Percentiles rank a stretch among this genome's conserved stretches.
These are phyloP conservation scores for Colletotrichum lupini DNA, from an alignment of 2,329 filamentous ascomycete species.

Conservation along the genomic window DNA sequence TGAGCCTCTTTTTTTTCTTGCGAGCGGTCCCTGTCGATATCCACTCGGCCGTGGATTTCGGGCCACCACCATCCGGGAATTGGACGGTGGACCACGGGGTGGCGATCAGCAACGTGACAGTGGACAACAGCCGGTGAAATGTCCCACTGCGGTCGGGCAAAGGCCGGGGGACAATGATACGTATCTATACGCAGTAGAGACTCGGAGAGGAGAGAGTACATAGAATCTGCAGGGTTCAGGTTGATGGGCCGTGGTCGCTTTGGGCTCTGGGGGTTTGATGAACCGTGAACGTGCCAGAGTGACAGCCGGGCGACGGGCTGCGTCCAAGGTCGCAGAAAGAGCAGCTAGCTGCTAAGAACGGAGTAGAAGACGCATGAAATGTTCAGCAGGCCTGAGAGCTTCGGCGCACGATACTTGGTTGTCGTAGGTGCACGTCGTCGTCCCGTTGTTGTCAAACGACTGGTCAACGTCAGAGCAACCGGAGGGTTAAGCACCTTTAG, in stretches of 20 bases:
- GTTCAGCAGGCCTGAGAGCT: not conserved
- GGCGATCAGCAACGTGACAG: constrained; percentile 32
- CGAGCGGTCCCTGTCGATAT: constrained; percentile 18
- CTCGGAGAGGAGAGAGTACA: not conserved
- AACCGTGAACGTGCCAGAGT: constrained; percentile 22
- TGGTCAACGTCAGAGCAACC: constrained; percentile 24
- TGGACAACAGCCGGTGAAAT: constrained; percentile 18
- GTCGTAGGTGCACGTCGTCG: constrained; percentile 10
- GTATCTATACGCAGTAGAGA: not conserved
- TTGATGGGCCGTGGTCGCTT: constrained; percentile 7
- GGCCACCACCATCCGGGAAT: constrained; percentile 23
- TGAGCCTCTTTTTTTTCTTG: constrained; percentile 18
- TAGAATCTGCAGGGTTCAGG: constrained; percentile 15
- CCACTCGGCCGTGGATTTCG: constrained; percentile 28
- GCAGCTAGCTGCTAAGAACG: not conserved
- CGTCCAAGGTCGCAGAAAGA: constrained; percentile 24
- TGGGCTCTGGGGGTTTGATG: constrained; percentile 1
- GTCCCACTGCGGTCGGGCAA: constrained; percentile 27
- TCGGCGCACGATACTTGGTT: constrained; percentile 13
- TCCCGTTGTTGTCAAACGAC: constrained; percentile 22
- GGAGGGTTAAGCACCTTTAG: constrained; percentile 10
- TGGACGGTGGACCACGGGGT: constrained; percentile 31
- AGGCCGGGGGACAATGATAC: constrained; percentile 19
- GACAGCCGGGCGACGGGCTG: constrained; percentile 24
- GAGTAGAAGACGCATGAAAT: not conserved